These are phyloP conservation scores for Triangularia verruculosa DNA, from an alignment of 2,329 filamentous ascomycete species.

Conservation along the genomic window DNA sequence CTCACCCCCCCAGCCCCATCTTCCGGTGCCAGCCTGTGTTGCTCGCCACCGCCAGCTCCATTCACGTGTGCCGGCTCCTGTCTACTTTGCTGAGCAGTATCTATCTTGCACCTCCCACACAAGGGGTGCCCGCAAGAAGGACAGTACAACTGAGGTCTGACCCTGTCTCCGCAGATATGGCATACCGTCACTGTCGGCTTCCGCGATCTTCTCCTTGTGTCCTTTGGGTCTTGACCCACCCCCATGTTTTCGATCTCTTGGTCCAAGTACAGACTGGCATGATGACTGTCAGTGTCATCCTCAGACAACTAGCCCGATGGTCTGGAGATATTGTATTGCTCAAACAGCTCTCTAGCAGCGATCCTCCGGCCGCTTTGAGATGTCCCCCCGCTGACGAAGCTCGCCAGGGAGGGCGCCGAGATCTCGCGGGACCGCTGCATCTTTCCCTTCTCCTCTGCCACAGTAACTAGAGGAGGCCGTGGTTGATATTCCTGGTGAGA, in stretches of 20 bases:
- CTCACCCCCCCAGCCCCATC: background rate
- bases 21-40: background rate
- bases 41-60: background rate
- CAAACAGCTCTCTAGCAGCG: constrained; percentile 47
- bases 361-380: constrained; percentile 38
- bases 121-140: constrained; percentile 50
- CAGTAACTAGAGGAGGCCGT: background rate
- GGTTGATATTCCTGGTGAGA: background rate
- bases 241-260: constrained; percentile 36
- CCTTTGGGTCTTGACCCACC: constrained; percentile 23
- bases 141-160: constrained; percentile 41
- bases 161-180: constrained; percentile 47
- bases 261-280: constrained; percentile 25
- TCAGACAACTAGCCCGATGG: constrained; percentile 48
- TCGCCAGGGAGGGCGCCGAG: background rate
- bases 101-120: constrained; percentile 45
- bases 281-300: constrained; percentile 29
- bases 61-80: background rate
- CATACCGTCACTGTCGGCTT: constrained; percentile 38
- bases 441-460: background rate
- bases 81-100: constrained; percentile 17
- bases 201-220: background rate
- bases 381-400: background rate
- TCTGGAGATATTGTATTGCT: constrained; percentile 44
- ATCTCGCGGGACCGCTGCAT: background rate